A percentile compares a stretch with the other conserved stretches of the same genome.
These are phyloP conservation scores for Clavispora santaluciae DNA, from an alignment of 805 yeast genomes.

Conservation along the genomic window DNA sequence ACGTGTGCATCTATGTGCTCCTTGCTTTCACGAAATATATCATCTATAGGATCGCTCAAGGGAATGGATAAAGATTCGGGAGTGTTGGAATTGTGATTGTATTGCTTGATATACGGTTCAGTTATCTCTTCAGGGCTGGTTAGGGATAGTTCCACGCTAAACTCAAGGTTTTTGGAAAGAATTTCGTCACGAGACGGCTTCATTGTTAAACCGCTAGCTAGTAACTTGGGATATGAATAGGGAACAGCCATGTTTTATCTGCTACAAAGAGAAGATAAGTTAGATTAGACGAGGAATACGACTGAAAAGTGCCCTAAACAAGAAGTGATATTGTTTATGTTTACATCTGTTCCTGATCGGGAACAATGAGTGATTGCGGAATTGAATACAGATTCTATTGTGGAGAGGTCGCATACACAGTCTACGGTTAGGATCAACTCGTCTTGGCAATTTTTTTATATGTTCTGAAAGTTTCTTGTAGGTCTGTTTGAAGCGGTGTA, in stretches of 20 bases:
- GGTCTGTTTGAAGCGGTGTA: no score
- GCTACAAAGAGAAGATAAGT: not conserved
- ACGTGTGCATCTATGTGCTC: constrained; percentile 10
- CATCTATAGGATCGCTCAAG: constrained; percentile 19
- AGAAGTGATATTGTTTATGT: constrained; percentile 3
- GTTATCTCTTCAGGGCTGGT: not conserved
- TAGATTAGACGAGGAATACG: not conserved
- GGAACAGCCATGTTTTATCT: not conserved
- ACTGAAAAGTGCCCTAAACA: not conserved
- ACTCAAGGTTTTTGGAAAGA: not conserved
- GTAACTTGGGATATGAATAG: not conserved
- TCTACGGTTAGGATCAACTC: no score
- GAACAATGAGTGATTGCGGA: no score
- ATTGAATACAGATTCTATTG: not conserved
- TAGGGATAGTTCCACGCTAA: constrained; percentile 4
- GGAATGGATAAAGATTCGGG: constrained; percentile 5
- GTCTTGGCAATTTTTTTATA: no score
- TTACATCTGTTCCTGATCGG: constrained; percentile 4
- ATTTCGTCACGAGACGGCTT: not conserved
- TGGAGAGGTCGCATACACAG: no score
- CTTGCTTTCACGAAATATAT: constrained; percentile 17
- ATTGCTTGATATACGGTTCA: constrained; percentile 13
- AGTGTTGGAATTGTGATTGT: constrained; percentile 2
- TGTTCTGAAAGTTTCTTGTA: no score
- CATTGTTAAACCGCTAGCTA: not conserved